These are phyloP conservation scores for Fusarium luffae DNA, from an alignment of 2,329 filamentous ascomycete genomes.

Conservation along the genomic window DNA sequence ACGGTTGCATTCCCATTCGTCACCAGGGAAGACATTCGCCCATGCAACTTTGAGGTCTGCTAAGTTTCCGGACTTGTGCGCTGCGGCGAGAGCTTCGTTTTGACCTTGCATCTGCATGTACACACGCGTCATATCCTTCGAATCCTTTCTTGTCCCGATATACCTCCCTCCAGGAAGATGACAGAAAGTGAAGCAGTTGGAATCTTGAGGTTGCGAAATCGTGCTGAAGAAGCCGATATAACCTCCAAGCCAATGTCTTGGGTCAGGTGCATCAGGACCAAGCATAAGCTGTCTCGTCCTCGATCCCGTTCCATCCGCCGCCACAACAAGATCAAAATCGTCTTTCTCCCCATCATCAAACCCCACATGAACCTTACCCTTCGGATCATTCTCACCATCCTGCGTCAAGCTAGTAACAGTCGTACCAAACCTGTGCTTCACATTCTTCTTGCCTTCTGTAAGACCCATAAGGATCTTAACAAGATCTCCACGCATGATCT, in stretches of 20 bases:
- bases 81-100: background rate
- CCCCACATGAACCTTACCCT: slow-evolving; percentile 4
- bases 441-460: slow-evolving; percentile 2
- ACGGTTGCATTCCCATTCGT: slow-evolving; percentile 4
- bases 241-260: slow-evolving; percentile 19
- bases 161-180: slow-evolving; percentile 1
- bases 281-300: slow-evolving; percentile 28
- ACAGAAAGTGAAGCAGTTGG: slow-evolving; percentile 5
- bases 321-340: slow-evolving; percentile 15
- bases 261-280: slow-evolving; percentile 19
- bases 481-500: slow-evolving; percentile 12
- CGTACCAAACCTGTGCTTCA: background rate
- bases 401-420: slow-evolving; percentile 9
- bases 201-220: background rate
- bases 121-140: background rate
- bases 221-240: slow-evolving; percentile 35
- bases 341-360: slow-evolving; percentile 5
- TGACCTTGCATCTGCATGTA: background rate
- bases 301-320: slow-evolving; percentile 18
- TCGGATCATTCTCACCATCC: slow-evolving; percentile 5
- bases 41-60: slow-evolving; percentile 7
- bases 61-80: slow-evolving; percentile 15
- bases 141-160: slow-evolving; percentile 6
- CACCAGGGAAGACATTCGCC: background rate
- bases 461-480: slow-evolving; percentile 11